phyloP scores from a whole-genome alignment of 768 basidiomycete species.

The Clavaria fumosa region DNA sequence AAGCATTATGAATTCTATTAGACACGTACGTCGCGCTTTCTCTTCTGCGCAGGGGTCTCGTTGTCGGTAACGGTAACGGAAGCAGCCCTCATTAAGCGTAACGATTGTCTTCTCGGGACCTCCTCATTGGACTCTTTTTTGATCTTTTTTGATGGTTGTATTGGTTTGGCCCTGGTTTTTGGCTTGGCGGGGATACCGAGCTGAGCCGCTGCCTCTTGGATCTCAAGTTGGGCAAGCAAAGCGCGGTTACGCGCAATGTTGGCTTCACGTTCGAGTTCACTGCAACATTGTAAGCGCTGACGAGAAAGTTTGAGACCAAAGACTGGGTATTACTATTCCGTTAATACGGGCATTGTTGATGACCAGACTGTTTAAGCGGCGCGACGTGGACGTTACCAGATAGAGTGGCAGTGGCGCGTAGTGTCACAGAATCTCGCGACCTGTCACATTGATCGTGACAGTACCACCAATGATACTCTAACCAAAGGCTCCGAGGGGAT shows the following conservation, averaged over 20 bases:
- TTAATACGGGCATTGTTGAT: too few relatives aligned
- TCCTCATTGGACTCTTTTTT: constrained; percentile 37
- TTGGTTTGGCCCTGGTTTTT: constrained; percentile 34
- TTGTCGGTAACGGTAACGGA: constrained; percentile 31
- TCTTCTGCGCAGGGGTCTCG: constrained; percentile 49
- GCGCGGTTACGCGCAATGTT: constrained; percentile 74
- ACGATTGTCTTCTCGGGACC: constrained; percentile 49
- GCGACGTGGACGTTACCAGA: too few relatives aligned
- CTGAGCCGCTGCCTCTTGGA: constrained; percentile 37
- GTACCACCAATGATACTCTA: too few relatives aligned
- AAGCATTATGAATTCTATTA: too few relatives aligned
- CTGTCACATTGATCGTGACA: too few relatives aligned
- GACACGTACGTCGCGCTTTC: constrained; percentile 51
- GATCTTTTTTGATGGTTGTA: constrained; percentile 37
- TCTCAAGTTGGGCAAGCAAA: constrained; percentile 54
- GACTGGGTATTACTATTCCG: too few relatives aligned
- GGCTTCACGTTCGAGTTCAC: constrained; percentile 60
- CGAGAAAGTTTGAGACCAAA: too few relatives aligned
- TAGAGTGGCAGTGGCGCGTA: too few relatives aligned
- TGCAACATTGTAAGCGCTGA: too few relatives aligned
- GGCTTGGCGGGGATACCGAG: constrained; percentile 26
- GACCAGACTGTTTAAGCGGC: too few relatives aligned
- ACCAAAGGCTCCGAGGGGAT: too few relatives aligned
- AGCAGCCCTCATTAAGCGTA: constrained; percentile 34
- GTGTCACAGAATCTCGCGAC: too few relatives aligned